Conservation (phyloP, 23 red algal genomes). For the Chondrus crispus region DNA sequence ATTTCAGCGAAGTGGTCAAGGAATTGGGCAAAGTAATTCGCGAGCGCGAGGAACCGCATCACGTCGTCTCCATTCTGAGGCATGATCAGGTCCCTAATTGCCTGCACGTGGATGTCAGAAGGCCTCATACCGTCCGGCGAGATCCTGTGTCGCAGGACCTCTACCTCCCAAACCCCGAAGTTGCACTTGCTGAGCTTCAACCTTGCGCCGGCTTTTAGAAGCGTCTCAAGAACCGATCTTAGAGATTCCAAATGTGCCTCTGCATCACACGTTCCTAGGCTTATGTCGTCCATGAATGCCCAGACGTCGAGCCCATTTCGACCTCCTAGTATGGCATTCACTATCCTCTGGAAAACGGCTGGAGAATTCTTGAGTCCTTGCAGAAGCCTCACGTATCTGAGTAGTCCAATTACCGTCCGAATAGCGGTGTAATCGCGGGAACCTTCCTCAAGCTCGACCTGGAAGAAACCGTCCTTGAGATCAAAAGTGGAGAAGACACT, state of each 20-base stretch:
- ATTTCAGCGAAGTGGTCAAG: neutral
- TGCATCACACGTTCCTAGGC: neutral
- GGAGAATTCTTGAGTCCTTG: slow-evolving; percentile 4
- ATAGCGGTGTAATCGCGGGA: neutral
- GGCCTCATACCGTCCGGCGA: neutral
- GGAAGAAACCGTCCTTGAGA: slow-evolving; percentile 40
- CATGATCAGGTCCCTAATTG: neutral
- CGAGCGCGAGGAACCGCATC: neutral
- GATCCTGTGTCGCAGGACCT: neutral
- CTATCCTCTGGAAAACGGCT: slow-evolving; percentile 15
- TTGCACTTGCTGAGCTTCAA: neutral
- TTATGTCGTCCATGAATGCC: neutral
- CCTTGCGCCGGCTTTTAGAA: neutral
- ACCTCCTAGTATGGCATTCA: neutral
- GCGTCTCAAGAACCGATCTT: neutral
- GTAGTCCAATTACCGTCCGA: neutral
- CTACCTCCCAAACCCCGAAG: neutral
- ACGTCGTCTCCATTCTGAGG: neutral
- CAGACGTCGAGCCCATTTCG: neutral
- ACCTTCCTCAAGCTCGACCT: slow-evolving; percentile 8
- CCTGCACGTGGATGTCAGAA: neutral
- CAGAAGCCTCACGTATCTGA: neutral
- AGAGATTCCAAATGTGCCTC: neutral
- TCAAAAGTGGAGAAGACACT: slow-evolving; percentile 8
- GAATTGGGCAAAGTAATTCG: neutral